Evolutionary conservation across 75 land plant genomes (phyloP), one percentile per base, ranked within the genome.

Genomic region (Selaginella tamariscina): DNA sequence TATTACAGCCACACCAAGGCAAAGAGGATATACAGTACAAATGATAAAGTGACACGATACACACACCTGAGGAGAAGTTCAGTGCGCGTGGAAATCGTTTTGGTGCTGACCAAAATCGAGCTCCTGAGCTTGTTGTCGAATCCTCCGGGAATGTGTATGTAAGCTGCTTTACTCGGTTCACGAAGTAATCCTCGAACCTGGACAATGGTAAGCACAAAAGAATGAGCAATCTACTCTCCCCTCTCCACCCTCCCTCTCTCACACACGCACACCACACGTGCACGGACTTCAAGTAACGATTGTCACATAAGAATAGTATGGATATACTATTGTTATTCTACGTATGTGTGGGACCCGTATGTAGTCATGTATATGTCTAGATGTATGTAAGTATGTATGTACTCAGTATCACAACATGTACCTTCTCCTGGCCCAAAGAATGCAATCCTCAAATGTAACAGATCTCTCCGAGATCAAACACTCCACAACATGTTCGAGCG

Each of bases 141-240:
- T 91, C 81, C 69, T 92, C 94, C 0, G 97, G 97, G 66, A 92
- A 92, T 23, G 97, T 92, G 72, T 59, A 92, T 21, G 85, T 86
- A 68, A 92, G 79, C 69, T 92, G 97, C 77, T 92, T 92, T 68
- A 92, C 87, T 26, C 94, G 77, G 65, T 92, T 88, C 21, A 82
- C 68, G 76, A 88, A 92, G 65, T 92, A 92, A 67, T 92, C 97
- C 68, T 92, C 94, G 74, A 92, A 92, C 75, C 89, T 89, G 79
- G 9, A 21, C 62, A 21, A 59, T 59, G 26, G 26, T 23, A 18
- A 29, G 30, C 0, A 2, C 32, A 54, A 2, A 70, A 18, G 1
- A 65, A 56, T 33, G 13, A 32, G 1, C 54, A 0, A 66, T 56
- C 0, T 29, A 56, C n/a, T n/a, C n/a, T n/a, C n/a, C n/a, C n/a